Percentiles rank a stretch among this genome's conserved stretches.
phyloP scores from a whole-genome alignment of 352 stramenopile genomes.

The Peronospora belbahrii region DNA sequence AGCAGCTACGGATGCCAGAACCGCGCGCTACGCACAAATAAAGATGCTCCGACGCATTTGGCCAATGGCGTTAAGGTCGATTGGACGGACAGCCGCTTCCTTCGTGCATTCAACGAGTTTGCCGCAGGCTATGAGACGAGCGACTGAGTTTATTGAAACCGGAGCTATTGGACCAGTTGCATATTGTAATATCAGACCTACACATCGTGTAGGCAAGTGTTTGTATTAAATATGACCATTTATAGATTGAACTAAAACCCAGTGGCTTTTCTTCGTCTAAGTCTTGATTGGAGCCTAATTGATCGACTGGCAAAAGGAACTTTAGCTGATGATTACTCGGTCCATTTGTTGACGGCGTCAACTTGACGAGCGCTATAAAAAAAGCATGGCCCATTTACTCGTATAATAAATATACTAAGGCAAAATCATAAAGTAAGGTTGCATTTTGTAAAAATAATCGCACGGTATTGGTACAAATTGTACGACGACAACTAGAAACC shows the following conservation, averaged over 20 bases:
- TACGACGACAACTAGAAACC: no score
- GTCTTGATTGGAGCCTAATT: no score
- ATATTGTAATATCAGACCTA: no score
- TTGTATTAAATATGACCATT: no score
- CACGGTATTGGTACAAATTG: no score
- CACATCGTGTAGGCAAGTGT: conserved; percentile 1
- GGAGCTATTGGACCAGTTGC: no score
- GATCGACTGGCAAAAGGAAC: background rate
- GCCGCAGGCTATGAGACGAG: conserved; percentile 12
- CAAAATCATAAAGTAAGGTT: background rate
- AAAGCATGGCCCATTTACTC: no score
- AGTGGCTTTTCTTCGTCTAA: no score
- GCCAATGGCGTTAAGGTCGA: conserved; percentile 16
- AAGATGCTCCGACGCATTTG: conserved; percentile 18
- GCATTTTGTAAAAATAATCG: background rate
- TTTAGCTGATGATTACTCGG: background rate
- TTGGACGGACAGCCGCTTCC: conserved; percentile 27
- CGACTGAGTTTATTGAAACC: conserved; percentile 10
- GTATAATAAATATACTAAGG: no score
- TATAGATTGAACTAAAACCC: no score
- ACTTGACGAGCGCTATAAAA: no score
- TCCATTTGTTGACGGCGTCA: background rate
- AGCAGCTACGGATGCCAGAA: conserved; percentile 16
- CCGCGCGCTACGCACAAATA: conserved; percentile 15
- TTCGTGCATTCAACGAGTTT: conserved; percentile 28